Conservation (phyloP, 2,329 filamentous ascomycete genomes). For the Pyricularia pennisetigena region DNA sequence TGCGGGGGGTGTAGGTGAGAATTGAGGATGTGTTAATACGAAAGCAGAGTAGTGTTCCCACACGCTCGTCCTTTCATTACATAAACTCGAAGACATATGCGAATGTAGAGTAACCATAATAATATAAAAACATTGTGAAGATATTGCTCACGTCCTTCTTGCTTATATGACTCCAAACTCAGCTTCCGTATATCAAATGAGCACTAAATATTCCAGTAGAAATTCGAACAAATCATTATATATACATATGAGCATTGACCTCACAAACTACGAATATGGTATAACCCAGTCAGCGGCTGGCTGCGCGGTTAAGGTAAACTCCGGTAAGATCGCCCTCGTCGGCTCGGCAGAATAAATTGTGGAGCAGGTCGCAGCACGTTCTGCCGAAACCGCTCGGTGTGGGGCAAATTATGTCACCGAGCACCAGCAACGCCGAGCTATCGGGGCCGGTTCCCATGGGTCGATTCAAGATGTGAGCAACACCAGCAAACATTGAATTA, state of each 20-base stretch:
- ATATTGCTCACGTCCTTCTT: too few species aligned
- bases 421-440: neutral
- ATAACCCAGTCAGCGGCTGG: neutral
- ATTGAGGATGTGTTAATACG: too few species aligned
- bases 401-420: neutral
- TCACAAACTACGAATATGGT: neutral
- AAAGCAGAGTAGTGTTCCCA: too few species aligned
- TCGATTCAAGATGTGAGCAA: neutral
- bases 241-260: neutral
- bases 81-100: too few species aligned
- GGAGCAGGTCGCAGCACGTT: neutral
- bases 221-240: neutral
- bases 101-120: too few species aligned
- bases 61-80: too few species aligned
- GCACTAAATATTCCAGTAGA: neutral
- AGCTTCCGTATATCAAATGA: neutral
- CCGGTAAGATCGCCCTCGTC: neutral
- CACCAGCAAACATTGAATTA: neutral
- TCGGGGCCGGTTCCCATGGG: neutral
- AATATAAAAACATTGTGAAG: too few species aligned
- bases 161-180: too few species aligned
- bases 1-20: neutral
- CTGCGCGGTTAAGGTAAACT: neutral
- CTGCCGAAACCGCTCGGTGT: neutral
- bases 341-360: neutral